phyloP scores from a whole-genome alignment of 2,329 filamentous ascomycete genomes.

The Pestalotiopsis sp. region DNA sequence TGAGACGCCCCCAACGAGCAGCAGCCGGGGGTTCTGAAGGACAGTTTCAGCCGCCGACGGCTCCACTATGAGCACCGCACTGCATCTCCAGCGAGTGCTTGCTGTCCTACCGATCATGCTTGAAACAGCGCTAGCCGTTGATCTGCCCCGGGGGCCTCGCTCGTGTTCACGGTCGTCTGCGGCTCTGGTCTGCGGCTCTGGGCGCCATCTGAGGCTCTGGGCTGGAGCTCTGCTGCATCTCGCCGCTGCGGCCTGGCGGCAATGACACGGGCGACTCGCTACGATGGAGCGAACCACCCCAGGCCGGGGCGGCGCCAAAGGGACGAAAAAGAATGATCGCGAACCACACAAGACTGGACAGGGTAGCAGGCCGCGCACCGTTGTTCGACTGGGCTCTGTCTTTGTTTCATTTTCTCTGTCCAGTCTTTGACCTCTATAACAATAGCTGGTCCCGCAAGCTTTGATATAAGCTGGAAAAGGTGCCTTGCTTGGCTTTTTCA shows the following conservation, averaged over 20 bases:
- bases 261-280: not conserved
- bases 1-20: not conserved
- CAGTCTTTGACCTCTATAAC: not conserved
- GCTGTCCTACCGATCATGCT: not conserved
- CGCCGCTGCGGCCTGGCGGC: not conserved
- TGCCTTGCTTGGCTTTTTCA: not conserved
- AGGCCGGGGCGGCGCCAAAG: not conserved
- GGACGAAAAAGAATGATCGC: not conserved
- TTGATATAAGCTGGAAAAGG: not conserved
- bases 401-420: not conserved
- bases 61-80: not conserved
- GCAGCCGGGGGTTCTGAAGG: not conserved
- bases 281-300: not conserved
- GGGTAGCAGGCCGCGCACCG: not conserved
- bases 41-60: not conserved
- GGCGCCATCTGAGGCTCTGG: not conserved
- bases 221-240: not conserved
- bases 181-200: not conserved
- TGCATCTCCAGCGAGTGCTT: not conserved
- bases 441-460: not conserved
- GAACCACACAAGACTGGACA: not conserved
- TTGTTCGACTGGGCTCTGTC: not conserved
- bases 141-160: not conserved
- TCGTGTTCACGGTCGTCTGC: not conserved
- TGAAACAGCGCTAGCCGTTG: conserved; percentile 2